Conservation (phyloP, 2,329 filamentous ascomycete genomes). For the Botryosphaeria agaves region DNA sequence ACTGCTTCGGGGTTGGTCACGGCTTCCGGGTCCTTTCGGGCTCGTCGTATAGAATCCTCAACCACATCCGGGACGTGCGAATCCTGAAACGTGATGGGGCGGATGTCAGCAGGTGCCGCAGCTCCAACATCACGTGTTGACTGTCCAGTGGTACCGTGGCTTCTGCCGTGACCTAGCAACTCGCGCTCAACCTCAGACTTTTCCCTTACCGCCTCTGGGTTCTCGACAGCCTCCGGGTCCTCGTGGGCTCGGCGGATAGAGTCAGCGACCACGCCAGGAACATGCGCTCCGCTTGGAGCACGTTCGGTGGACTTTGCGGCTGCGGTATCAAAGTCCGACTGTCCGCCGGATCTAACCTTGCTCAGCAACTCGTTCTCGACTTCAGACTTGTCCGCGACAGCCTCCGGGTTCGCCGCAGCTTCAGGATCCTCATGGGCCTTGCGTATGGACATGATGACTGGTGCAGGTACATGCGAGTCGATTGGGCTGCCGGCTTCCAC, state of each 20-base stretch:
- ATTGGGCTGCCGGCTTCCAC: too few relatives aligned
- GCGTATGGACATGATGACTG: too few relatives aligned
- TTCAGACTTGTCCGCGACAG: conserved; percentile 7
- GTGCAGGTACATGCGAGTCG: too few relatives aligned
- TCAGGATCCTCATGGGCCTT: not conserved
- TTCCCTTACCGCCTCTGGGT: conserved; percentile 50
- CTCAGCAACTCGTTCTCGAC: conserved; percentile 54
- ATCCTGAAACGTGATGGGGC: conserved; percentile 2
- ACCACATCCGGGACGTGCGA: conserved; percentile 25
- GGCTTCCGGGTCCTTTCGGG: conserved; percentile 51
- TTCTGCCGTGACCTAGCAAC: too few relatives aligned
- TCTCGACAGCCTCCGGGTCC: conserved; percentile 54
- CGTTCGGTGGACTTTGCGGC: too few relatives aligned
- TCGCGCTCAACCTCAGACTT: conserved; percentile 62
- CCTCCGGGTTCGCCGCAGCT: not conserved
- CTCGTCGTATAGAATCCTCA: conserved; percentile 25
- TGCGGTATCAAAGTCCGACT: too few relatives aligned
- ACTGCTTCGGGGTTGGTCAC: conserved; percentile 51
- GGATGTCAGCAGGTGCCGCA: not conserved
- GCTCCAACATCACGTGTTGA: not conserved
- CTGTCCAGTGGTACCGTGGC: too few relatives aligned
- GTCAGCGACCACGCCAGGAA: conserved; percentile 26
- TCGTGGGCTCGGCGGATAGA: conserved; percentile 34
- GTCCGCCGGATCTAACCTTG: conserved; percentile 32
- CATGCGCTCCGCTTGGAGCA: conserved; percentile 10